Evolutionary conservation across 345 rosid genomes (phyloP), one percentile per base, ranked within the genome.

Genomic region (Aethionema arabicum): DNA sequence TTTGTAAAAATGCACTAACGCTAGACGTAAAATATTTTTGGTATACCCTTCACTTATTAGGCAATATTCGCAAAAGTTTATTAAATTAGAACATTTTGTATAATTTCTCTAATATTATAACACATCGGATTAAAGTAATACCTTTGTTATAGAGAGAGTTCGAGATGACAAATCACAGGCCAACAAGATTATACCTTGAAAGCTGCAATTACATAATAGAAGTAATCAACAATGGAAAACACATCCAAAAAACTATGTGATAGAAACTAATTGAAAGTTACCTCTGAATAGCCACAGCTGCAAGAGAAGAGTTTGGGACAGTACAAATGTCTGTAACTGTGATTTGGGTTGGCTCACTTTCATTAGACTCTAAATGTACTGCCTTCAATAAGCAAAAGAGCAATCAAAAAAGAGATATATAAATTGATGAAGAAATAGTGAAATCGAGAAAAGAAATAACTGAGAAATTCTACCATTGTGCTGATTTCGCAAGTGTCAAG

Each of bases 241-340:
- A 27, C 32, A 40, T 30, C 31, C n/a, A 59, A 7, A 16, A 38
- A 32, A 7, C 0, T 13, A 63, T 35, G 44, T 1, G 2, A 32
- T 16, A 7, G 11, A 9, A 21, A 21, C 44, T 21, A 16, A 29
- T 3, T 0, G 7, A 11, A 48, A 53, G 76, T 75, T 76, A 56
- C 99, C 96, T 82, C 68, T 93, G 97, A 73, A 84, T 59, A 61
- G 95, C 78, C 39, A 80, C 95, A 10, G 91, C 97, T 59, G 87
- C 79, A 61, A 79, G 65, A 45, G 78, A 67, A 36, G 75, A 63
- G 42, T 71, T 68, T 10, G 80, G 77, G 69, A 82, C 62, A n/a
- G 80, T 36, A 75, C 95, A 84, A 8, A 92, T 67, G 69, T 80
- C 86, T 0, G 83, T 87, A 47, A 87, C 82, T 31, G 85, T 73